Evolutionary conservation across 805 yeast genomes (phyloP), one percentile per base, ranked within the genome.

Genomic region (Candida orba): DNA sequence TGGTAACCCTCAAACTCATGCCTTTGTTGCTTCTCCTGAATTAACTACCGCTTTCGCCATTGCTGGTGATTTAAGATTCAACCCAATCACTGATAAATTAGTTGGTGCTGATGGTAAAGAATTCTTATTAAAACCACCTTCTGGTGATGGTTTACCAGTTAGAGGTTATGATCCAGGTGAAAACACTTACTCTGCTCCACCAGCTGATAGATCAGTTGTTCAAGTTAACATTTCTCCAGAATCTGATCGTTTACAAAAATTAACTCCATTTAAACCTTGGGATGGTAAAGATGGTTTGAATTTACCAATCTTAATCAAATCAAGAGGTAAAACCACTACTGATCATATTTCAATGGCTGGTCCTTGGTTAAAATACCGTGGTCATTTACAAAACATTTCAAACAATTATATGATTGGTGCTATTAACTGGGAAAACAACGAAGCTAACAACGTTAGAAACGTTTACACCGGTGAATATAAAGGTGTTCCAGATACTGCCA

Each of bases 381-480:
- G 99, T 73, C 99, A 91, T 76, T 79, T 91, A 75, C 91, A 89
- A 76, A 91, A 91, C 83, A 93, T 91, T 66, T 89, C 97, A 57
- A 89, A 91, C 81, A 91, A 93, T 79, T 91, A 93, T 76, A 90
- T 91, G 96, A 91, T 91, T 77, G 99, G 99, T 77, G 98, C 98
- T 57, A 90, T 81, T 68, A 91, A 91, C 73, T 90, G 90, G 65
- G 97, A 84, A 75, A 91, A 91, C 72, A 85, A 82, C 56, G 87
- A 91, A 78, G 95, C 95, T 55, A 91, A 91, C 86, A 72, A 73
- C 61, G 80, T 93, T 56, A 85, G 78, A 76, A 88, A 91, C 79
- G 83, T 76, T 63, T 79, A 81, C 81, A 91, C 95, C 61, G 95
- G 96, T 70, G 85, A 76, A 67, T 87, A 79, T 78, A 80, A 73